Conservation (phyloP, 2,329 filamentous ascomycete genomes). For the Pseudogymnoascus pannorum region DNA sequence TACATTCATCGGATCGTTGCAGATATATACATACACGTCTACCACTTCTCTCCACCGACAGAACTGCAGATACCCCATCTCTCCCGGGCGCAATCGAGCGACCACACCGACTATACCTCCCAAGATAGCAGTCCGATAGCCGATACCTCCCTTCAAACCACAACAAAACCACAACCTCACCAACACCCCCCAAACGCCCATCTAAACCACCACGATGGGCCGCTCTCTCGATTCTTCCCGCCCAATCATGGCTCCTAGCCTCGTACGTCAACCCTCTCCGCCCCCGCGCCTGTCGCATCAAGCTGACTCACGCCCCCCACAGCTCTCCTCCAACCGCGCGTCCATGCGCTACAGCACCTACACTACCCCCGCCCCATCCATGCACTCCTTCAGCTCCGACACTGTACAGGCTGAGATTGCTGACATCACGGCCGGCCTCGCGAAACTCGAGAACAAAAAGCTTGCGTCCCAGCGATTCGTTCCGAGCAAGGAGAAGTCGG, state of each 20-base stretch:
- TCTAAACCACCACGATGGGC: constrained; percentile 27
- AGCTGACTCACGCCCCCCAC: constrained; percentile 14
- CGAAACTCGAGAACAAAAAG: constrained; percentile 63
- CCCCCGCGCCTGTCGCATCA: constrained; percentile 1
- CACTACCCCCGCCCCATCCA: constrained; percentile 36
- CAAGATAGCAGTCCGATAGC: not conserved
- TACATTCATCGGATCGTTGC: not conserved
- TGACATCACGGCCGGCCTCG: constrained; percentile 55
- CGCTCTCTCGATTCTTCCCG: constrained; percentile 45
- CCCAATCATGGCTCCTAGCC: constrained; percentile 46
- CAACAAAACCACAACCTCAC: not conserved
- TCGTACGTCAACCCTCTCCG: constrained; percentile 31
- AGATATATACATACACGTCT: not conserved
- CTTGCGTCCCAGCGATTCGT: constrained; percentile 61
- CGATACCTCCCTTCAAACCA: not conserved
- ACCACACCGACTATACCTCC: not conserved
- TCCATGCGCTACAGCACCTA: constrained; percentile 48
- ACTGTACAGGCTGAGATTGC: constrained; percentile 41
- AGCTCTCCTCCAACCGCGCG: constrained; percentile 38
- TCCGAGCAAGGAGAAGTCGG: constrained; percentile 56
- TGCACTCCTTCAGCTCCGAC: constrained; percentile 25
- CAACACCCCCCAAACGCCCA: not conserved
- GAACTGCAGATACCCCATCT: not conserved
- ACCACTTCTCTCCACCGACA: not conserved
- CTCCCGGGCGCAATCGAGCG: not conserved